Evolutionary conservation across 306 rosid genomes (phyloP), one percentile per base, ranked within the genome.

Genomic region (Canavalia gladiata): DNA sequence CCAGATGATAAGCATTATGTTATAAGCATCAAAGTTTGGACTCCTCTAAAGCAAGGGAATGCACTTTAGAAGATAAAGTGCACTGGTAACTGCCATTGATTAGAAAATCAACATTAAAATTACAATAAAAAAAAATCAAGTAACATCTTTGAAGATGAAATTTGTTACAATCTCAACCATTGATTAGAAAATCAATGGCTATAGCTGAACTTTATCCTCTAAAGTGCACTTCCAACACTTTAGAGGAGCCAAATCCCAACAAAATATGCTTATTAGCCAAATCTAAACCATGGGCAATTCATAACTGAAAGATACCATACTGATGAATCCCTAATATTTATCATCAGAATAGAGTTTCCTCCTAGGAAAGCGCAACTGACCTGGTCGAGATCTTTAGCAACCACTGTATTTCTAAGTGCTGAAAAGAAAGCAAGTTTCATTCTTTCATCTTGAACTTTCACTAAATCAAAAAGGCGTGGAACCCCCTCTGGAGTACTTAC

Each of bases 401-500:
- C 97, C 64, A 95, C 85, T 13, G 98, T 93, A 86, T 91, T 91
- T 76, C 92, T 80, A 69, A 93, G 75, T 79, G 90, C 89, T 5
- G 94, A 87, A 87, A 78, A 95, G 89, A 95, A 95, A 74, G 99
- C 99, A 77, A 95, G 94, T 74, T 93, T 93, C 96, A 93, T 91
- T 77, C 91, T 85, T 81, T 95, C 97, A 72, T 95, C 97, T 71
- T 47, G 86, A 69, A 95, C 96, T 84, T 87, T 87, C 49, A 95
- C 90, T 79, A 95, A 82, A 88, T 95, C 96, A 75, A 93, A 93
- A 68, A 95, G 94, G 57, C 97, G 98, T 6, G 90, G 96, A 89
- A 95, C 98, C 37, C 94, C 96, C 86, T 91, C 98, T 1, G 99
- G 98, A 82, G 93, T 87, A 79, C 70, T 87, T 37, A 89, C 87